phyloP scores from a whole-genome alignment of 129 eudicot species.

The Arctium minus region DNA sequence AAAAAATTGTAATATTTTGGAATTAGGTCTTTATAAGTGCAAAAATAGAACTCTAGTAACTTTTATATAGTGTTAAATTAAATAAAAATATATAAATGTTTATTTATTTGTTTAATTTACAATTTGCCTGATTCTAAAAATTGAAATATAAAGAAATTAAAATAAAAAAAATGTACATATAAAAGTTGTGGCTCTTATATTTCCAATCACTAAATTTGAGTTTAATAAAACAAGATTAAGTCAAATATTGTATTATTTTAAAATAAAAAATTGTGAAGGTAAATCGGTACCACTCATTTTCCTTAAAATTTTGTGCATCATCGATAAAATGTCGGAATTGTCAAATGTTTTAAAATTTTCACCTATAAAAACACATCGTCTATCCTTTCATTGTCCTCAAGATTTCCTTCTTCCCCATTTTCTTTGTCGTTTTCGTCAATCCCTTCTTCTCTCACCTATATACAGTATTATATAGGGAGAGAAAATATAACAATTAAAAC shows the following conservation, averaged over 20 bases:
- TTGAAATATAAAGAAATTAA: no score
- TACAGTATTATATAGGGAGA: slow-evolving; percentile 7
- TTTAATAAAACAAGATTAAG: neutral
- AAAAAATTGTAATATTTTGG: no score
- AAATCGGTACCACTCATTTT: neutral
- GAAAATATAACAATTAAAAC: neutral
- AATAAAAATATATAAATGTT: no score
- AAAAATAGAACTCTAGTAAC: no score
- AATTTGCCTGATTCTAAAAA: no score
- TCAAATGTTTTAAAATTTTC: neutral
- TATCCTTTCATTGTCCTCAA: neutral
- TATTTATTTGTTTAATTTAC: no score
- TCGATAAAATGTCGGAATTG: neutral
- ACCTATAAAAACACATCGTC: neutral
- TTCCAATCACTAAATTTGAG: neutral
- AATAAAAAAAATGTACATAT: no score
- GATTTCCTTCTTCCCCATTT: neutral
- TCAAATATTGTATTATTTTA: neutral
- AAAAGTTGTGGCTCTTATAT: neutral
- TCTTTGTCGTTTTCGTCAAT: neutral
- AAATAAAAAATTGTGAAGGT: neutral
- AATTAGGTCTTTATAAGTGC: no score
- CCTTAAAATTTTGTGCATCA: slow-evolving; percentile 10
- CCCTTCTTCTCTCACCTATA: neutral
- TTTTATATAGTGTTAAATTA: no score